Percentiles rank a stretch among this genome's conserved stretches.
phyloP scores from a whole-genome alignment of 352 stramenopile genomes.

The Albugo candida region DNA sequence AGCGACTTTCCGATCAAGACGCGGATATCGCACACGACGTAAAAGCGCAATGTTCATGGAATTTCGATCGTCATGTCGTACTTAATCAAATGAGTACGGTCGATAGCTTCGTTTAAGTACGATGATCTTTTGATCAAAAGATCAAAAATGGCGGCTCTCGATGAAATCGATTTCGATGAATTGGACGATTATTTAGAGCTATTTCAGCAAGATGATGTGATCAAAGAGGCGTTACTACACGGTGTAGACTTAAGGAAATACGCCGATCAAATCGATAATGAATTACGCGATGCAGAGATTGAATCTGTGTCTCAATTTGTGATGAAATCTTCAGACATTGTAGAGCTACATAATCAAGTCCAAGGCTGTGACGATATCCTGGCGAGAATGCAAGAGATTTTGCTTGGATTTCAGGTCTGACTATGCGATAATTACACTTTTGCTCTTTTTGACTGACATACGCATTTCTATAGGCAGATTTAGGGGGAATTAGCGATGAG shows the following conservation, averaged over 20 bases:
- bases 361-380: constrained; percentile 94
- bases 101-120: constrained; percentile 7
- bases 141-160: constrained; percentile 11
- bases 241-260: constrained; percentile 85
- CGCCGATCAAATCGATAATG: constrained; percentile 75
- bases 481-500: constrained; percentile 93
- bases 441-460: too few species aligned
- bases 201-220: constrained; percentile 87
- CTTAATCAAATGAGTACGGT: neutral
- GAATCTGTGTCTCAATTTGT: constrained; percentile 78
- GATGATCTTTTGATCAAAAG: constrained; percentile 8
- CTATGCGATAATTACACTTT: too few species aligned
- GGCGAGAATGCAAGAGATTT: constrained; percentile 93
- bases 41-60: constrained; percentile 42
- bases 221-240: constrained; percentile 80
- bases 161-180: constrained; percentile 87
- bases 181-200: constrained; percentile 86
- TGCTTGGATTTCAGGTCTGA: constrained; percentile 87
- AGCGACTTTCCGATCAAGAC: constrained; percentile 44
- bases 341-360: constrained; percentile 85
- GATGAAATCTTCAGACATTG: constrained; percentile 76
- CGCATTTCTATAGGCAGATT: constrained; percentile 40
- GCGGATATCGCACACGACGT: constrained; percentile 33
- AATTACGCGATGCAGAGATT: constrained; percentile 70
- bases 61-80: too few species aligned